Evolutionary conservation across 2,329 filamentous ascomycete genomes (phyloP), one percentile per base, ranked within the genome.

Genomic region (Penicillium sclerotiorum): DNA sequence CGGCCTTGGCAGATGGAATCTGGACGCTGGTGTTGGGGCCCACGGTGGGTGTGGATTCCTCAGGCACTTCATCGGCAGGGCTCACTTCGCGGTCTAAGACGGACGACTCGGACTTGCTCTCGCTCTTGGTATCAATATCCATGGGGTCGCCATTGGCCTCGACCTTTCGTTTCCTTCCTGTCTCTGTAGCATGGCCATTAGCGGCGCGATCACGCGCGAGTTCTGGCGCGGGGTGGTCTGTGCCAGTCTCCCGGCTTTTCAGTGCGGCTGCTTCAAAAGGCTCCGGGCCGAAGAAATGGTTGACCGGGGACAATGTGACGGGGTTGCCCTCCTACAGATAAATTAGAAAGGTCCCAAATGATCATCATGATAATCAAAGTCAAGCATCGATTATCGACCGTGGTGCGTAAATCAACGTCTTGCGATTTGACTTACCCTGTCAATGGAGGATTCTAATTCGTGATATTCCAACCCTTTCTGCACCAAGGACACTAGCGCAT

Each of bases 381-480:
- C n/a, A n/a, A n/a, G n/a, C n/a, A n/a, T n/a, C n/a, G n/a, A n/a
- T n/a, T n/a, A n/a, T n/a, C n/a, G n/a, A n/a, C n/a, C n/a, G n/a
- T n/a, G 13, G 13, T 11, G n/a, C 9, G 12, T 2, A 22, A 3
- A 38, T 37, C 23, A 18, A 20, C 20, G 15, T 21, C 43, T 25
- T 45, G 36, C 45, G 4, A 37, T 41, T 45, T 20, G 56, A 67
- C 69, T 46, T 76, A 72, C 77, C 73, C 77, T 73, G 56, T 77
- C 73, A 54, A 79, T 63, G 6, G 74, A 74, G 54, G 74, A 67
- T 53, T 78, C 75, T 39, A 80, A 66, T 55, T 80, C 76, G 63
- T 79, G 66, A 63, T 79, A 80, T 53, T 77, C 74, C 37, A 87
- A 71, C 47, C 84, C 84, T 63, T 86, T 83, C 62, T 87, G 84